Evolutionary conservation across 2,329 filamentous ascomycete genomes (phyloP).

Genomic region (Monilinia polystroma): DNA sequence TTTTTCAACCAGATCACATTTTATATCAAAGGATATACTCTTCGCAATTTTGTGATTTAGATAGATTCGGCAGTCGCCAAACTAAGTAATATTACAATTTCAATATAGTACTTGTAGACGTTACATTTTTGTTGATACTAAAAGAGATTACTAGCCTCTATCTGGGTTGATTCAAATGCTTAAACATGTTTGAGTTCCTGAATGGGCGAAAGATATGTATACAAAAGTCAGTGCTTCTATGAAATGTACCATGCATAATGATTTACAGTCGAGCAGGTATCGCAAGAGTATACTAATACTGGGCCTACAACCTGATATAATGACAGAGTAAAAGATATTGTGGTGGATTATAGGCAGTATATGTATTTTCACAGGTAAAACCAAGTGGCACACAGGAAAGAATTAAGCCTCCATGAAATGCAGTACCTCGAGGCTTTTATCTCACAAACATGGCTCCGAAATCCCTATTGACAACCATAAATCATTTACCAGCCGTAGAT

Average conservation of each 20-base stretch:
- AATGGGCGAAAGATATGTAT: no score
- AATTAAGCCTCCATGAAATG: not conserved
- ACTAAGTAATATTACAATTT: not conserved
- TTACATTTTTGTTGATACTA: not conserved
- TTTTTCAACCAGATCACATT: no score
- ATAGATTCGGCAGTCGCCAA: not conserved
- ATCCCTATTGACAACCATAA: not conserved
- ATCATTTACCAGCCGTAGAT: not conserved
- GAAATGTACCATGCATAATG: not conserved
- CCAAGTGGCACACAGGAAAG: not conserved
- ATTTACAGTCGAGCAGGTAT: not conserved
- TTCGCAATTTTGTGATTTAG: no score
- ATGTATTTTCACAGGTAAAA: not conserved
- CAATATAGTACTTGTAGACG: not conserved
- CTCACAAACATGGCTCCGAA: no score
- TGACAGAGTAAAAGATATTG: not conserved
- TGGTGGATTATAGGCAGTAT: no score
- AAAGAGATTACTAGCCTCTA: not conserved
- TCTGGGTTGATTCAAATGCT: no score
- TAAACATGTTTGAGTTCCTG: no score
- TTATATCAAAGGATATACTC: no score
- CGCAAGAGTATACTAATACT: not conserved
- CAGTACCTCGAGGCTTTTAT: not conserved
- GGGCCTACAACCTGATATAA: not conserved
- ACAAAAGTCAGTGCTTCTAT: no score